Evolutionary conservation across 345 rosid species (phyloP), one percentile per base, ranked within the genome.

Genomic region (Stellera chamaejasme): DNA sequence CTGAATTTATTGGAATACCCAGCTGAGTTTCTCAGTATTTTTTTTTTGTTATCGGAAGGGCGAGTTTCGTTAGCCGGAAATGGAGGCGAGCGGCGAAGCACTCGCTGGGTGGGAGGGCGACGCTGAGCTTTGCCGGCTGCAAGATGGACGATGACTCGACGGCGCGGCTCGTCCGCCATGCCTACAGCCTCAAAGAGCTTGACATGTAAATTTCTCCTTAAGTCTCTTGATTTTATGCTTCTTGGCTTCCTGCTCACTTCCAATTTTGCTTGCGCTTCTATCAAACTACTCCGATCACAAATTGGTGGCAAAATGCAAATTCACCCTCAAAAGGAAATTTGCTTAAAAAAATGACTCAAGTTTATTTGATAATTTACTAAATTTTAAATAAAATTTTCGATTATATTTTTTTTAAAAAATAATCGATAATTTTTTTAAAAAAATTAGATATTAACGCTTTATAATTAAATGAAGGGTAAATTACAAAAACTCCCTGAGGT

Each of bases 71-170:
- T 2, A 84, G 99, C 68, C 75, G 75, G 88, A 84, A 78, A 77
- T 93, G 97, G 97, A 89, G 72, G 48, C 63, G 71, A n/a, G 97
- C 78, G 28, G 99, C 87, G 72, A 93, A 84, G 72, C 83, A 78
- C 71, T 87, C 92, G 4, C 47, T 82, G 65, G 94, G 74, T 9
- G 72, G 85, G 72, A 86, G 91, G 61, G 62, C 76, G 50, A 63
- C 67, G 60, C 62, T 93, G 72, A 77, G 91, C 74, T 89, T 87
- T 66, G 83, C 90, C 44, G 91, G 91, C 39, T 75, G 79, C 78
- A 89, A 80, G 72, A 89, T 87, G 90, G 87, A 93, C 41, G 94
- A 84, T 60, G 85, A 79, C 58, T 82, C 97, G 49, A 77, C 88
- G 42, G 77, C 81, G 48, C 96, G 94, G 42, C 73, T 93, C 43